phyloP scores from a whole-genome alignment of 176 grass and related monocot species.

The Thinopyrum elongatum region DNA sequence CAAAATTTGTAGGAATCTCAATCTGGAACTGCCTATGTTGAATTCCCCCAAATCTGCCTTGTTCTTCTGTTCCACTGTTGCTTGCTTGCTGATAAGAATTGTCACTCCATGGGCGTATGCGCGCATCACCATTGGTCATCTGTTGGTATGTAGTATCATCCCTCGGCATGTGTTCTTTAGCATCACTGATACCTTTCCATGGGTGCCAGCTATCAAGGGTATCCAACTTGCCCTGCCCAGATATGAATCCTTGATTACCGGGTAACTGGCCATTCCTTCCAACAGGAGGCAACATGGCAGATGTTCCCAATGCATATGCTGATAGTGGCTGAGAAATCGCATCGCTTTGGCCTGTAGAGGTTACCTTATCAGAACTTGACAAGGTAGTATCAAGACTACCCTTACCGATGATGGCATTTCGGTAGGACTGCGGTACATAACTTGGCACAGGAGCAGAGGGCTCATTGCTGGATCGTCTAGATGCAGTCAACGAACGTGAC shows the following conservation, averaged over 20 bases:
- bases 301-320: slow-evolving; percentile 29
- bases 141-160: slow-evolving; percentile 40
- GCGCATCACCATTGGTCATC: slow-evolving; percentile 27
- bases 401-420: slow-evolving; percentile 65
- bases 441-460: slow-evolving; percentile 40
- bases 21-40: slow-evolving; percentile 30
- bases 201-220: slow-evolving; percentile 49
- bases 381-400: slow-evolving; percentile 22
- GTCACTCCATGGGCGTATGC: slow-evolving; percentile 12
- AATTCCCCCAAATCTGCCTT: slow-evolving; percentile 29
- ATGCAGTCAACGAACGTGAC: slow-evolving; percentile 44
- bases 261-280: slow-evolving; percentile 36
- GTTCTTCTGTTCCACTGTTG: slow-evolving; percentile 34
- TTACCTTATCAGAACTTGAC: slow-evolving; percentile 41
- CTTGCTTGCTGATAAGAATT: slow-evolving; percentile 33
- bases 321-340: slow-evolving; percentile 29
- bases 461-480: slow-evolving; percentile 47
- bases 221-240: slow-evolving; percentile 45
- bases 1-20: slow-evolving; percentile 38
- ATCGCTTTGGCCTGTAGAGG: slow-evolving; percentile 38
- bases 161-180: slow-evolving; percentile 41
- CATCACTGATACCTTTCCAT: slow-evolving; percentile 46
- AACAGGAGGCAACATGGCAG: slow-evolving; percentile 38
- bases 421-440: slow-evolving; percentile 64
- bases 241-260: slow-evolving; percentile 43